phyloP scores from a whole-genome alignment of 768 basidiomycete species.

The Mycena haematopus region DNA sequence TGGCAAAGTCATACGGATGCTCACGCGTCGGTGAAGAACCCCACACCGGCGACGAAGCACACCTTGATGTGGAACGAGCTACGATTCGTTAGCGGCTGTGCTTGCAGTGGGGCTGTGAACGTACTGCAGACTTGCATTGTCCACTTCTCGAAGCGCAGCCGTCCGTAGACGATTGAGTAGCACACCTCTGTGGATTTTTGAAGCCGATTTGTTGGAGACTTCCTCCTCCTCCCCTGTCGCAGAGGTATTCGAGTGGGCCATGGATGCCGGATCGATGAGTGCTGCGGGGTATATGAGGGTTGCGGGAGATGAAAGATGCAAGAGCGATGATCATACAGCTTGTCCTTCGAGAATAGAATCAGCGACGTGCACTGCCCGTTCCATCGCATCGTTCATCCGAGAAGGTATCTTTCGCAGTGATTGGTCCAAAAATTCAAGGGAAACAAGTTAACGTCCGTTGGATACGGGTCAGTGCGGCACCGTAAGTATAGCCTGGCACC shows the following conservation, averaged over 20 bases:
- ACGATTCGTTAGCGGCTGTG: background rate
- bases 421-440: too few species aligned
- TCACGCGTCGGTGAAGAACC: too few species aligned
- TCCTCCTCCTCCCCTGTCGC: background rate
- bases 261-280: background rate
- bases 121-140: conserved; percentile 40
- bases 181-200: background rate
- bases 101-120: conserved; percentile 33
- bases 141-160: too few species aligned
- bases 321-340: too few species aligned
- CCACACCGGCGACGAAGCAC: too few species aligned
- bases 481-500: too few species aligned
- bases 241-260: background rate
- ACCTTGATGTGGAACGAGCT: too few species aligned
- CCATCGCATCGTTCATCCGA: too few species aligned
- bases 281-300: background rate
- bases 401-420: too few species aligned
- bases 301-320: background rate
- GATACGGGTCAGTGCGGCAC: background rate
- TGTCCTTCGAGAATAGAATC: too few species aligned
- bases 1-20: too few species aligned
- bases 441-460: background rate
- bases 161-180: conserved; percentile 1
- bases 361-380: too few species aligned
- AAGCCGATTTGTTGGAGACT: background rate